Conservation (phyloP, 2,329 filamentous ascomycete genomes). For the Emericellopsis cladophorae region DNA sequence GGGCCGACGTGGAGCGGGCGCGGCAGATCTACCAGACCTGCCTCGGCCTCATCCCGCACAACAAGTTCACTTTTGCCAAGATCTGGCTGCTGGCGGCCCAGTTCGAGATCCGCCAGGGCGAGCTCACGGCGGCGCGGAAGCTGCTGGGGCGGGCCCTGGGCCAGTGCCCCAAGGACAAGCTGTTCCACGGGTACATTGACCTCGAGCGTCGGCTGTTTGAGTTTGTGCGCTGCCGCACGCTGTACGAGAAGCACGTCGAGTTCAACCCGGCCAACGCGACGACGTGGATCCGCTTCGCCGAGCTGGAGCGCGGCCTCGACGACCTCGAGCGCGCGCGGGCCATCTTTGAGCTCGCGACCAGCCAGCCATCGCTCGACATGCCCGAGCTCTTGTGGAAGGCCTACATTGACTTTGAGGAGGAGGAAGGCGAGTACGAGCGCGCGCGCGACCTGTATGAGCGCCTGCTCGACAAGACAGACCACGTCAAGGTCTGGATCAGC, state of each 20-base stretch:
- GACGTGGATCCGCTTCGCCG: conserved; percentile 93
- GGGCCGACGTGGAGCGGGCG: conserved; percentile 64
- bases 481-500: conserved; percentile 98
- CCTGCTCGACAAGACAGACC: conserved; percentile 85
- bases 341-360: conserved; percentile 84
- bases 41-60: conserved; percentile 79
- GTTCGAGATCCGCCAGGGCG: conserved; percentile 80
- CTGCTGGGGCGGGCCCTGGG: conserved; percentile 82
- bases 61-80: conserved; percentile 95
- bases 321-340: conserved; percentile 78
- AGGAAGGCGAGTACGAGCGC: conserved; percentile 79
- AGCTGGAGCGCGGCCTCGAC: conserved; percentile 82
- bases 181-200: conserved; percentile 89
- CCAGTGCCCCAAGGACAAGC: conserved; percentile 89
- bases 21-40: conserved; percentile 87
- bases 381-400: conserved; percentile 95
- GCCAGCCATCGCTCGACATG: conserved; percentile 82
- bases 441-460: conserved; percentile 79
- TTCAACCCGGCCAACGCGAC: conserved; percentile 85
- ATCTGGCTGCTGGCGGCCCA: conserved; percentile 89
- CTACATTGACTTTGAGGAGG: conserved; percentile 97
- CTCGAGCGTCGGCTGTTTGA: conserved; percentile 90
- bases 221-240: conserved; percentile 76
- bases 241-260: conserved; percentile 90
- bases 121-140: conserved; percentile 72